These are phyloP conservation scores for Allantophomopsis lycopodina DNA, from an alignment of 2,329 filamentous ascomycete genomes.

Conservation along the genomic window DNA sequence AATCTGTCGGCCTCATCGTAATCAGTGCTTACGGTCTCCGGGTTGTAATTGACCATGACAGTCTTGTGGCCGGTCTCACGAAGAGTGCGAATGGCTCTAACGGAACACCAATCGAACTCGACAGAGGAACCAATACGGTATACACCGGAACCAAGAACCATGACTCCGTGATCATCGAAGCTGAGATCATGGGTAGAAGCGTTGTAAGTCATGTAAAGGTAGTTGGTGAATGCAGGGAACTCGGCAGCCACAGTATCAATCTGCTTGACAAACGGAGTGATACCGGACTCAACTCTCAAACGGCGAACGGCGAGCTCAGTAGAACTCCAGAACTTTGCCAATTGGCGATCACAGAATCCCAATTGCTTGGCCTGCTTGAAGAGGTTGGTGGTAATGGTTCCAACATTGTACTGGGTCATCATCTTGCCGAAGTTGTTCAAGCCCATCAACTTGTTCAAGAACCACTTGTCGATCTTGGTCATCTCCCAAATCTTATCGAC, in stretches of 20 bases:
- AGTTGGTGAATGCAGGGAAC: slow-evolving; percentile 90
- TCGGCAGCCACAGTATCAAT: slow-evolving; percentile 97
- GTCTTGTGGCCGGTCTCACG: slow-evolving; percentile 80
- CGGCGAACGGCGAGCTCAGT: slow-evolving; percentile 85
- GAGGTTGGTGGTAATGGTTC: slow-evolving; percentile 51
- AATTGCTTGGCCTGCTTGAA: slow-evolving; percentile 82
- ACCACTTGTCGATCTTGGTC: slow-evolving; percentile 99
- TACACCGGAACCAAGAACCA: slow-evolving; percentile 92
- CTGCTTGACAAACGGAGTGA: slow-evolving; percentile 87
- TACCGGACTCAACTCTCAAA: slow-evolving; percentile 70
- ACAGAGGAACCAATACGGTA: slow-evolving; percentile 97
- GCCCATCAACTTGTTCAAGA: slow-evolving; percentile 80
- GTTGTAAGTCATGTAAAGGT: slow-evolving; percentile 94
- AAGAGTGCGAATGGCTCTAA: slow-evolving; percentile 82
- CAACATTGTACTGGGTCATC: slow-evolving; percentile 53
- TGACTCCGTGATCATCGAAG: slow-evolving; percentile 84
- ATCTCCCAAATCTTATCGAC: slow-evolving; percentile 97
- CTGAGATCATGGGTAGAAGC: slow-evolving; percentile 70
- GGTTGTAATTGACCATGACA: slow-evolving; percentile 91
- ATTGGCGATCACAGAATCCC: slow-evolving; percentile 86
- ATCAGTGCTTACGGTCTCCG: slow-evolving; percentile 80
- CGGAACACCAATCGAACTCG: slow-evolving; percentile 98
- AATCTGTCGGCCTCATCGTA: slow-evolving; percentile 89
- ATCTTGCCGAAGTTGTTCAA: slow-evolving; percentile 78
- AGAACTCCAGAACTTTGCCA: slow-evolving; percentile 87